Conservation (phyloP, 2,329 filamentous ascomycete species). For the Metarhizium rileyi region DNA sequence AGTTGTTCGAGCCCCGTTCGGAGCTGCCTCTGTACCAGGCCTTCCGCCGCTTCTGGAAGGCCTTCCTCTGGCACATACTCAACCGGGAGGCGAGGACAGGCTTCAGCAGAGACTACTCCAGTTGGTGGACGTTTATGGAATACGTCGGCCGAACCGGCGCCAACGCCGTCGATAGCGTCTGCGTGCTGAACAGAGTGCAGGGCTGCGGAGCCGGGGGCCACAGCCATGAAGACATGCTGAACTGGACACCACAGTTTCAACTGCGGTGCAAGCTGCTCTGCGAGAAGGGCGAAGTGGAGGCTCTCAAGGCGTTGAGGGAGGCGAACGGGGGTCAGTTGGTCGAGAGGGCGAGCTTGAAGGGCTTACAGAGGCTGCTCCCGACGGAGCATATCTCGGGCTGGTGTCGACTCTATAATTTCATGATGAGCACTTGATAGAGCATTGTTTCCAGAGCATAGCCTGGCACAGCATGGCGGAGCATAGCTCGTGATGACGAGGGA, state of each 20-base stretch:
- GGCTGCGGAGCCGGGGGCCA: constrained; percentile 2
- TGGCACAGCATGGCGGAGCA: too few relatives aligned
- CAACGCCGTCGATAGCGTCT: neutral
- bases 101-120: neutral
- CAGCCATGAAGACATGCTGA: constrained; percentile 1
- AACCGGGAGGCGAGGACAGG: neutral
- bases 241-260: constrained; percentile 4
- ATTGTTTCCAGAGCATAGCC: too few relatives aligned
- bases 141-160: neutral
- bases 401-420: neutral
- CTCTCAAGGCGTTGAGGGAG: neutral
- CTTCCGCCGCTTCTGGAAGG: constrained; percentile 3
- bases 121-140: constrained; percentile 7
- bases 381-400: neutral
- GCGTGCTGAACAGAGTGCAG: constrained; percentile 1
- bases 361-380: neutral
- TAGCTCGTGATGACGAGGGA: too few relatives aligned
- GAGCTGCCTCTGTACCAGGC: neutral
- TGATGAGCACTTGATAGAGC: too few relatives aligned
- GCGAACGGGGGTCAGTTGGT: neutral
- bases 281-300: neutral
- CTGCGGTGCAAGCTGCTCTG: constrained; percentile 5
- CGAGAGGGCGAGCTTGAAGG: neutral
- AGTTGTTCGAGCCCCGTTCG: neutral
- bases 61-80: constrained; percentile 4